Conservation (phyloP, 2,329 filamentous ascomycete species). For the Epichloe festucae region DNA sequence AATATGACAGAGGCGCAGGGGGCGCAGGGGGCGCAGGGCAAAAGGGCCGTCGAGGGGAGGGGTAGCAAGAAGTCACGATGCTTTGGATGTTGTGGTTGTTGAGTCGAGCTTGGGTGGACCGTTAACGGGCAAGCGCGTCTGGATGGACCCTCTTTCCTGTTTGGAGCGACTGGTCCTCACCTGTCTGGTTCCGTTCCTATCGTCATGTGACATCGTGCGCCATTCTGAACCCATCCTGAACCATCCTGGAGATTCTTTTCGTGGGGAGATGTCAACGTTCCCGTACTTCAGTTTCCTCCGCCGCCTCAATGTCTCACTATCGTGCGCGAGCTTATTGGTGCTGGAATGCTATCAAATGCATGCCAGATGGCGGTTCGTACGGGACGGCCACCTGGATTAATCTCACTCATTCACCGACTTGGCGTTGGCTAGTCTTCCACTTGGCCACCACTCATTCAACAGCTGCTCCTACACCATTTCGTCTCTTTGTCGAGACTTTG, state of each 20-base stretch:
- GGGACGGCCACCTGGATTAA: background rate
- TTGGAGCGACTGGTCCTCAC: background rate
- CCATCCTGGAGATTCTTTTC: background rate
- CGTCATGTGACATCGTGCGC: background rate
- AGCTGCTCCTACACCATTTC: background rate
- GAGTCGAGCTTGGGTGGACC: background rate
- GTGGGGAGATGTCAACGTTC: background rate
- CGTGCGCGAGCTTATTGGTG: conserved; percentile 3
- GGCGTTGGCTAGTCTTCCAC: background rate
- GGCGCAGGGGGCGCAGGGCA: background rate
- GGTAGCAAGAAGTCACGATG: conserved; percentile 3
- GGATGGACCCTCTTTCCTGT: conserved; percentile 1
- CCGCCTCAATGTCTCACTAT: conserved; percentile 7
- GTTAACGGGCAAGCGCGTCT: too few relatives aligned
- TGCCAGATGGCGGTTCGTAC: conserved; percentile 5
- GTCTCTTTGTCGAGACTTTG: background rate
- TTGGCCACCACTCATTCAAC: background rate
- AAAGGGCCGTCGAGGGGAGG: background rate
- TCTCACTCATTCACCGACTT: background rate
- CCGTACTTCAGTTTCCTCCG: background rate
- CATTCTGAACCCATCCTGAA: background rate
- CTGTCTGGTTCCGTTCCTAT: background rate
- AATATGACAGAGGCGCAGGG: background rate
- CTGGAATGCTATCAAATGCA: conserved; percentile 9
- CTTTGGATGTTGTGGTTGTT: conserved; percentile 2